phyloP scores from a whole-genome alignment of 805 yeast species.

The Wickerhamomyces hampshirensis region DNA sequence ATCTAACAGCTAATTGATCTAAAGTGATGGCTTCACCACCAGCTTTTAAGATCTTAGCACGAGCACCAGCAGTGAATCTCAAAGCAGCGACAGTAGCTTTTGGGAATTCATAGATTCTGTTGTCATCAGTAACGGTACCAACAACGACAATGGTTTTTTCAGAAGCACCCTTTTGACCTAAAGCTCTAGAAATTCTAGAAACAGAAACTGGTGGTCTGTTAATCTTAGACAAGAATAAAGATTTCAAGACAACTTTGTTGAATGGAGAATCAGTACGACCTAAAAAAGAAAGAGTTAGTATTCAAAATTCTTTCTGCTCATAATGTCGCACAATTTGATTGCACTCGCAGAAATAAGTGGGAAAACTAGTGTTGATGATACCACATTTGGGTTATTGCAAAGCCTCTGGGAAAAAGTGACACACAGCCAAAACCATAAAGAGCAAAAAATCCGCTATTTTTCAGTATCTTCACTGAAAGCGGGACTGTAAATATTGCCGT shows the following conservation, averaged over 20 bases:
- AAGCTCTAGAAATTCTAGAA: constrained; percentile 82
- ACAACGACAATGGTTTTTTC: constrained; percentile 95
- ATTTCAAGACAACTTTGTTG: constrained; percentile 94
- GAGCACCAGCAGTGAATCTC: constrained; percentile 99
- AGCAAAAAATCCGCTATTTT: constrained; percentile 10
- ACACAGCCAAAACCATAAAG: too few species aligned
- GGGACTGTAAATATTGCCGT: neutral
- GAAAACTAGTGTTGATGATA: neutral
- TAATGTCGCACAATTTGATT: constrained; percentile 32
- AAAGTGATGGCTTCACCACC: constrained; percentile 99
- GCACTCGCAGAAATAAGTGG: constrained; percentile 35
- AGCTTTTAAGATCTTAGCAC: constrained; percentile 93
- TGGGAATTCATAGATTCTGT: constrained; percentile 91
- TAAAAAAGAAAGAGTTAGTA: constrained; percentile 35
- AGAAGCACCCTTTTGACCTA: constrained; percentile 78
- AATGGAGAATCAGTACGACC: constrained; percentile 99
- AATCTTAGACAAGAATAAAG: constrained; percentile 95
- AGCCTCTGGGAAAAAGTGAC: constrained; percentile 4
- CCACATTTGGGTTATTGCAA: constrained; percentile 5
- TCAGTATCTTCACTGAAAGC: constrained; percentile 23
- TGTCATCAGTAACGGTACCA: constrained; percentile 98
- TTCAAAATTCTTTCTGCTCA: constrained; percentile 41
- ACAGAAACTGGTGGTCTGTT: constrained; percentile 99
- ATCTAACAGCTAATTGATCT: constrained; percentile 98
- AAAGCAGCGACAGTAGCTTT: constrained; percentile 98